Base-by-base conservation (phyloP, 345 rosid species). In the Mallotus nudiflorus region DNA sequence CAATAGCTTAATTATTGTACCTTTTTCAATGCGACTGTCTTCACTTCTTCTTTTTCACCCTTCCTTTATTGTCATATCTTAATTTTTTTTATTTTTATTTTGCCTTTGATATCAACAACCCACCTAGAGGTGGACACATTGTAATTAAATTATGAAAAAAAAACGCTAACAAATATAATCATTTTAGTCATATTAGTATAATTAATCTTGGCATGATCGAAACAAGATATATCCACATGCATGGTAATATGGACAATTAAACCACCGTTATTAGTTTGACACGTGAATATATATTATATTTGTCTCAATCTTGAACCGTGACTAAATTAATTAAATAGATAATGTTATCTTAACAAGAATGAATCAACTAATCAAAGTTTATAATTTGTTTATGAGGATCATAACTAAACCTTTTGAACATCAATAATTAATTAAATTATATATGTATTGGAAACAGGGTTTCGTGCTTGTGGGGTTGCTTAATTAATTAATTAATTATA, bases 171-270 rank as follows among this genome's bases (percentile, higher is more conserved):
- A 4, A 42, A 1, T 42, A 42, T 42, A 8, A 3, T 12, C 14
- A 42, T 33, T 33, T 12, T 45, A 27, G 31, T 45, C 16, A 16
- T 40, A 45, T 11, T 20, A 28, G n/a, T 0, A 31, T 66, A 31
- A 45, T 44, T 46, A 64, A 16, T 27, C 24, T 20, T 14, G 45
- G 29, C 35, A 42, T 51, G 73, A 37, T 10, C 49, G 75, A 66
- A 60, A 65, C 66, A 45, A 61, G 1, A 49, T 52, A 65, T 52
- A 52, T 74, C 74, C 82, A 81, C 75, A 81, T 78, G 80, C 82
- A 69, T 50, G 0, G 55, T 11, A 18, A 59, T 20, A 58, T 29
- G 71, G 76, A 70, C 68, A 51, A 3, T 70, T 56, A 20, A 67
- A 71, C 76, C 60, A 68, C 70, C 71, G 54, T 33, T 39, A 50